Evolutionary conservation across 208 protist genomes (phyloP).

Genomic region (Trypanosoma caninum): DNA sequence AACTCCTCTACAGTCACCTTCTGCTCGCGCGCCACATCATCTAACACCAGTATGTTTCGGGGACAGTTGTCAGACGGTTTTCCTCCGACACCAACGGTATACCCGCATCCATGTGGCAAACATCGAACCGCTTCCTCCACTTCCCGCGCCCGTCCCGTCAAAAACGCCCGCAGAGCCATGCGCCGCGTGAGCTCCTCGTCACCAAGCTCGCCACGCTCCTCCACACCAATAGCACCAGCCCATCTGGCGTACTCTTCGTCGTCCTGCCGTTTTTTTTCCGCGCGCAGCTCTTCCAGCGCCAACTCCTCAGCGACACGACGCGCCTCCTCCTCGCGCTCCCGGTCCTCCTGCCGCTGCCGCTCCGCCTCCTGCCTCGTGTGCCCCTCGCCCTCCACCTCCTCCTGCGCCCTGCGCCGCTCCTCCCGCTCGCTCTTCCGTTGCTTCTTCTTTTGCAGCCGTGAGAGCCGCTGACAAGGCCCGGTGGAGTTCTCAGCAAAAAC

Average conservation of each 20-base stretch:
- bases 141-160: slow-evolving; percentile 27
- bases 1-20: slow-evolving; percentile 53
- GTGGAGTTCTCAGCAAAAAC: slow-evolving; percentile 9
- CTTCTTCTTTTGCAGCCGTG: slow-evolving; percentile 62
- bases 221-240: slow-evolving; percentile 55
- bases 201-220: slow-evolving; percentile 63
- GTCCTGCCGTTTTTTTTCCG: slow-evolving; percentile 45
- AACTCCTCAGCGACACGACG: slow-evolving; percentile 31
- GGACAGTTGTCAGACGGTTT: not conserved
- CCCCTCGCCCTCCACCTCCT: slow-evolving; percentile 3
- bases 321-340: slow-evolving; percentile 29
- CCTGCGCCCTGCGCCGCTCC: slow-evolving; percentile 35
- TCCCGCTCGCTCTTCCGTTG: slow-evolving; percentile 51
- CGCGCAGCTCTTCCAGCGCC: slow-evolving; percentile 57
- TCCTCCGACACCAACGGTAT: too few species aligned
- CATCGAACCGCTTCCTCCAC: too few species aligned
- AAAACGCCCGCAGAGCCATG: slow-evolving; percentile 26
- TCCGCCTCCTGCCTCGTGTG: slow-evolving; percentile 18
- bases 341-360: slow-evolving; percentile 21
- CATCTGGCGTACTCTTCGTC: slow-evolving; percentile 71
- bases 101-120: too few species aligned
- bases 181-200: slow-evolving; percentile 40
- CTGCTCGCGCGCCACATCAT: slow-evolving; percentile 46
- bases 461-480: slow-evolving; percentile 25
- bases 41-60: slow-evolving; percentile 54